Evolutionary conservation across 192 early-diverging fungal genomes (phyloP), one percentile per base, ranked within the genome.

Genomic region (Irineochytrium annulatum): DNA sequence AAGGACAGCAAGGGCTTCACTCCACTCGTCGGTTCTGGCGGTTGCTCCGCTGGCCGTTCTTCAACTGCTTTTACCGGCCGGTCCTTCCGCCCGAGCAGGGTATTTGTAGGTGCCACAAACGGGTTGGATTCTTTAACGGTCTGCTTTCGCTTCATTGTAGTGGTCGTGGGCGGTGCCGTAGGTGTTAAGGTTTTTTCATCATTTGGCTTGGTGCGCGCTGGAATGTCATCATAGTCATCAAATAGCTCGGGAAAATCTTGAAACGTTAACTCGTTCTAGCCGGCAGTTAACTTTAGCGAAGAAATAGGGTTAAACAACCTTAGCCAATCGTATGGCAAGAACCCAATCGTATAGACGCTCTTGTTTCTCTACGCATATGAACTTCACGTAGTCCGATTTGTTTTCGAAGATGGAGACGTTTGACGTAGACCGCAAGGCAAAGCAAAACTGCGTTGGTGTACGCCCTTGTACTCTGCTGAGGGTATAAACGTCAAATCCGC

Each of bases 401-500:
- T 87, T 89, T 65, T 93, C 89, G 76, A 91, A 94, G 62, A 88
- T 80, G 28, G 82, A 75, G 27, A 87, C 71, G 62, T 76, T 83
- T 63, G 89, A 79, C 49, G 89, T 88, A 0, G 90, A 90, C 71
- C 91, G 86, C 8, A 96, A 73, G 0, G 86, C 89, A 81, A 96
- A 92, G 34, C 84, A 86, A 80, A 83, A 92, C 13, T 81, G 60
- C 17, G 90, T 91, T 3, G 90, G 91, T 11, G 86, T 79, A 54
- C 85, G 81, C 53, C 83, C 86, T 20, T 82, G 74, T 1, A 78
- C 71, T 24, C 56, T 28, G 19, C 80, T 86, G 8, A 89, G 71
- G 14, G 91, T 89, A 67, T 94, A 96, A 0, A 94, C 89, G 63
- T 94, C 94, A 72, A 83, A 89, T 52, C 79, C 85, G 17, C 72